Base-by-base conservation (phyloP, 164 flowering plant genomes). In the Pachysandra terminalis region DNA sequence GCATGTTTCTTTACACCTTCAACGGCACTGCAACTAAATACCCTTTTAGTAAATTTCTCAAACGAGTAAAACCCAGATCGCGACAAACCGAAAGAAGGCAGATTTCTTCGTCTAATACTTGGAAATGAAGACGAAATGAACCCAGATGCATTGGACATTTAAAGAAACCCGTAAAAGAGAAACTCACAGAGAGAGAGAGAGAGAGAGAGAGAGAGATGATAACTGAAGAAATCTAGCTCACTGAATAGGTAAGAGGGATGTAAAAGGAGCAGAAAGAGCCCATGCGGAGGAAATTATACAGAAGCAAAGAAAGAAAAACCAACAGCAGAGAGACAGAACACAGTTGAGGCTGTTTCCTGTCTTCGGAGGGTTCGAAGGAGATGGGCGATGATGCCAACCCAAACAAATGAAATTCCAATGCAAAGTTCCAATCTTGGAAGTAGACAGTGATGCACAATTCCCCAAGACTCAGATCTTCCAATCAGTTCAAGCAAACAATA, bases 121-220 rank as follows among this genome's bases (percentile, higher is more conserved):
- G 84, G 78, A 62, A 75, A 52, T 54, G 86, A 73, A 55, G 86
- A 75, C 59, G 81, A 59, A 63, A 80, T 74, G 22, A 80, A 70
- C 66, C 86, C 86, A 76, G 77, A 80, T 67, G 88, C 79, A 80
- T 76, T 83, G 21, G 86, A 86, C 90, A 86, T 84, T 72, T 67
- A 55, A 54, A 60, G 24, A 48, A 17, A 16, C 17, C 19, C 67
- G 40, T 49, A 9, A 48, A 19, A 16, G 17, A 54, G 13, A 32
- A 41, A 35, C 9, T 12, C 37, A 52, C 14, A 41, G 9, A 27
- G 59, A 58, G 49, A 24, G 59, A 52, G 19, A 32, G 51, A 32
- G 27, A 56, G 45, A 63, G 25, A 63, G 23, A 23, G 14, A 22
- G 16, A 6, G 0, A 17, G 64, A 58, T 26, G 65, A 28, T 23